A percentile compares a stretch with the other conserved stretches of the same genome.
These are phyloP conservation scores for Grosmannia clavigera DNA, from an alignment of 2,329 filamentous ascomycete species.

Conservation along the genomic window DNA sequence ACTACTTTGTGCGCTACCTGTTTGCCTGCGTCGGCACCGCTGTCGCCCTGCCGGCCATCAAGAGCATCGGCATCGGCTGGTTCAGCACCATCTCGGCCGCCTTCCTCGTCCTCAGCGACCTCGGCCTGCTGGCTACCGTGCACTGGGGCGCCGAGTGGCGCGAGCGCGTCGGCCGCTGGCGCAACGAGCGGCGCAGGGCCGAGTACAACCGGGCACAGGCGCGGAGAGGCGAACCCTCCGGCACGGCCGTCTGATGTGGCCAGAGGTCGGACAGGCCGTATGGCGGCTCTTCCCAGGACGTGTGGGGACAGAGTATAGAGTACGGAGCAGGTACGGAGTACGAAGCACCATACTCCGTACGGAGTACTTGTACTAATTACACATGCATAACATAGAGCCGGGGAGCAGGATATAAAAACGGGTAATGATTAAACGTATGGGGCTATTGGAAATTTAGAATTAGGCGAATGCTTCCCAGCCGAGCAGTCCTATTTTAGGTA, in stretches of 20 bases:
- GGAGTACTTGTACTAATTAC: not conserved
- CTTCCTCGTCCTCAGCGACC: conserved; percentile 38
- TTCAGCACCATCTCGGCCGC: conserved; percentile 57
- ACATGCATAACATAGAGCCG: not conserved
- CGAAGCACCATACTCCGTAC: no score
- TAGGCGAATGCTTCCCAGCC: not conserved
- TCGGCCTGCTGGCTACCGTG: conserved; percentile 33
- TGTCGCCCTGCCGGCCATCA: conserved; percentile 60
- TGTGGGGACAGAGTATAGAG: not conserved
- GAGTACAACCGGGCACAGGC: conserved; percentile 5
- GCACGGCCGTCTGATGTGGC: not conserved
- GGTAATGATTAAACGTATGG: not conserved
- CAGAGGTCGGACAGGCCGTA: not conserved
- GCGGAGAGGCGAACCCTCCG: not conserved
- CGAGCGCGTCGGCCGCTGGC: conserved; percentile 37
- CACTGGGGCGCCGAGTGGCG: conserved; percentile 39
- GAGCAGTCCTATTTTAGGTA: no score
- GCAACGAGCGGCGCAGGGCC: conserved; percentile 22
- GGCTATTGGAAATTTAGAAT: not conserved
- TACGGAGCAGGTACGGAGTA: no score
- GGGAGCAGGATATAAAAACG: not conserved
- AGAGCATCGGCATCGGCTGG: conserved; percentile 68
- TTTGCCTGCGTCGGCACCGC: conserved; percentile 62
- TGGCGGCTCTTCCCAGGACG: not conserved
- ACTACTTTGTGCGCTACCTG: conserved; percentile 67